Conservation (phyloP, 345 rosid species). For the Tarenaya hassleriana region DNA sequence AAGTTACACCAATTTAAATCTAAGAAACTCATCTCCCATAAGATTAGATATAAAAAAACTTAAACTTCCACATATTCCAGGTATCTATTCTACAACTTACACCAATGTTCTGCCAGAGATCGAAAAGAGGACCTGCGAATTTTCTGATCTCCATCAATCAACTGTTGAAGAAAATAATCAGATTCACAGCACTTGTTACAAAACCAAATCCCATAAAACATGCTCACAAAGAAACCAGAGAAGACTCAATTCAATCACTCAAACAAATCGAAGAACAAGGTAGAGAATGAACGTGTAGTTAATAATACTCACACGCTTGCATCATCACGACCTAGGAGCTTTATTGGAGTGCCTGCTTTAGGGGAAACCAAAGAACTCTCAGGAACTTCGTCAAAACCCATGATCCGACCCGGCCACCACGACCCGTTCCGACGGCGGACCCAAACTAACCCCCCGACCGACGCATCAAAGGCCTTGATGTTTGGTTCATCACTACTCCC, state of each 20-base stretch:
- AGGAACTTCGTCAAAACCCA: slow-evolving; percentile 66
- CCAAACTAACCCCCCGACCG: slow-evolving; percentile 95
- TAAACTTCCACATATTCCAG: not conserved
- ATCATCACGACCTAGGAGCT: slow-evolving; percentile 95
- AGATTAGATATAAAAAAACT: not conserved
- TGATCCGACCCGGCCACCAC: slow-evolving; percentile 98
- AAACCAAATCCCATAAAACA: not conserved
- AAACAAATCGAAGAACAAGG: not conserved
- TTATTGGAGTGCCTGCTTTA: slow-evolving; percentile 87
- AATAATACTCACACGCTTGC: slow-evolving; percentile 77
- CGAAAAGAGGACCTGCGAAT: not conserved
- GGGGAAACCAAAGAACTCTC: slow-evolving; percentile 69
- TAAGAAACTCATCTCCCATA: too few relatives aligned
- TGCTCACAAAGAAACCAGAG: not conserved
- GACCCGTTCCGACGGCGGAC: slow-evolving; percentile 96
- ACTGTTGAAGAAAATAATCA: not conserved
- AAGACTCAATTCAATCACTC: not conserved
- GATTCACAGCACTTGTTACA: not conserved
- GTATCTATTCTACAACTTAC: not conserved
- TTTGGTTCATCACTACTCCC: slow-evolving; percentile 60
- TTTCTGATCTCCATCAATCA: too few relatives aligned
- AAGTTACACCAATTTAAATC: too few relatives aligned
- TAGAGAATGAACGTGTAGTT: not conserved
- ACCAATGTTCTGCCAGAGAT: not conserved
- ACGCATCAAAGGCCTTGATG: slow-evolving; percentile 57